Base-by-base conservation (phyloP, 2,329 filamentous ascomycete genomes). In the Ambrosiella beaveri region DNA sequence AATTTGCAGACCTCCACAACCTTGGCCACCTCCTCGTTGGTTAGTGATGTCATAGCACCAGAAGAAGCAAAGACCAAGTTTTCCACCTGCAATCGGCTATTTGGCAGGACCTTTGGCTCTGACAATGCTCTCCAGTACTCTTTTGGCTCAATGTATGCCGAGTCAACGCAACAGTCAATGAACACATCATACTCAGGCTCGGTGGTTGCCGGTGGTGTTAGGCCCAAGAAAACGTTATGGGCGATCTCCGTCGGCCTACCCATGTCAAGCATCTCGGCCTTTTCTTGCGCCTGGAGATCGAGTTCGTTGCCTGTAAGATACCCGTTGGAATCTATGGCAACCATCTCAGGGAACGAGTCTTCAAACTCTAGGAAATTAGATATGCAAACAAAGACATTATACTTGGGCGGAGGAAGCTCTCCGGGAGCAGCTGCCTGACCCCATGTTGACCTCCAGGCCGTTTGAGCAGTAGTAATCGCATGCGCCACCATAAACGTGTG, bases 241-340 rank as follows among this genome's bases (percentile, higher is more conserved):
- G 87, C 83, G 62, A 97, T 95, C 68, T 95, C 86, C 0, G 89
- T 89, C 2, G 90, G 85, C 64, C 81, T 81, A 9, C 91, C 90
- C 91, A 97, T 96, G 60, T 78, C 78, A 68, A 86, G 89, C 91
- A 98, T 97, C 71, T 98, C 93, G 54, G 80, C 71, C 59, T 90
- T 79, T 69, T 98, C 93, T 72, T 88, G 88, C 64, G 86, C 84
- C 67, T 88, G 87, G 67, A 98, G 93, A 69, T 97, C 90, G 65
- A 95, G 76, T 27, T 93, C 82, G 15, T 83, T 79, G 36, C 86
- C 87, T 0, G 88, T 94, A 64, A 84, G 71, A 45, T 76, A 75
- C 8, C 89, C 89, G 38, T 75, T 70, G 0, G 84, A 81, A 69
- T 94, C 82, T 52, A 91, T 73, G 2, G 88, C 81, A 13, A 98